phyloP scores from a whole-genome alignment of 352 stramenopile genomes.

The Globisporangium carolinianum region DNA sequence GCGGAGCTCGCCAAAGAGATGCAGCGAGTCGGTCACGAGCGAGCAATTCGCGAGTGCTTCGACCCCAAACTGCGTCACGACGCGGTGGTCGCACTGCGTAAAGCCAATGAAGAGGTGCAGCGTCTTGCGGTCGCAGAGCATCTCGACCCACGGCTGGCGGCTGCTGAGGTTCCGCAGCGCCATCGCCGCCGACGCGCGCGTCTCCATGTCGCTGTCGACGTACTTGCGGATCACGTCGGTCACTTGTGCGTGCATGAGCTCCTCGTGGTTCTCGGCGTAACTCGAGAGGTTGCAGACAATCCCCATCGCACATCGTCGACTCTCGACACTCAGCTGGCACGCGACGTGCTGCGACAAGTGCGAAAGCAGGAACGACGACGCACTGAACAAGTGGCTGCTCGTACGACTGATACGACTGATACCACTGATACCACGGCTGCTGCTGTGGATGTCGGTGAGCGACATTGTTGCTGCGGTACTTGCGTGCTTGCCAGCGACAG shows the following conservation, averaged over 20 bases:
- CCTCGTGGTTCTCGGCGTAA: conserved; percentile 72
- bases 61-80: conserved; percentile 57
- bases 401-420: too few relatives aligned
- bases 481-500: conserved; percentile 27
- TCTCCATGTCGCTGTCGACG: conserved; percentile 60
- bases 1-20: conserved; percentile 65
- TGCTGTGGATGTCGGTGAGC: background rate
- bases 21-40: conserved; percentile 59
- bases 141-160: conserved; percentile 65
- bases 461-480: background rate
- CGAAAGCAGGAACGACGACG: conserved; percentile 12
- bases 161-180: conserved; percentile 70
- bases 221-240: conserved; percentile 64
- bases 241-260: conserved; percentile 72
- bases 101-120: conserved; percentile 55
- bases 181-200: conserved; percentile 63
- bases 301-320: conserved; percentile 44
- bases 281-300: conserved; percentile 75
- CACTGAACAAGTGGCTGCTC: conserved; percentile 2
- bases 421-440: background rate
- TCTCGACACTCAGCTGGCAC: conserved; percentile 29
- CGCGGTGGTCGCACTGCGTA: conserved; percentile 36
- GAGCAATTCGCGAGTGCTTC: conserved; percentile 75
- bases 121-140: conserved; percentile 71
- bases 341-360: conserved; percentile 3